Evolutionary conservation across 2,329 filamentous ascomycete genomes (phyloP).

Genomic region (Chaetomium sp.): DNA sequence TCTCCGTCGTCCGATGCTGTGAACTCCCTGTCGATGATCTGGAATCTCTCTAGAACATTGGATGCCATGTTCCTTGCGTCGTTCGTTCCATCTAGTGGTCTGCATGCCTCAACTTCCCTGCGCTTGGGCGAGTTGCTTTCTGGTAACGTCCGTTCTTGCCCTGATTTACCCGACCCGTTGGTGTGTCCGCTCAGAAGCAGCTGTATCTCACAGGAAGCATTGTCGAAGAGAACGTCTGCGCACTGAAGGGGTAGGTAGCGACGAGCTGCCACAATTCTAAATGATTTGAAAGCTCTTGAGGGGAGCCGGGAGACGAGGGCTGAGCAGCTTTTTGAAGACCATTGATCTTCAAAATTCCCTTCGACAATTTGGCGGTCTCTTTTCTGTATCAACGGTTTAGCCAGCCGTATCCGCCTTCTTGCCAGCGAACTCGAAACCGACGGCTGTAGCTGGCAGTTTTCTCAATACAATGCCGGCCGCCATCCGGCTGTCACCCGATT

Average conservation of each 20-base stretch:
- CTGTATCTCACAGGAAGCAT: background rate
- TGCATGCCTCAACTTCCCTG: background rate
- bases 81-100: background rate
- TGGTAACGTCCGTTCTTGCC: constrained; percentile 12
- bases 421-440: constrained; percentile 21
- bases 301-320: background rate
- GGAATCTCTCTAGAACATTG: constrained; percentile 23
- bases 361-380: background rate
- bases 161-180: constrained; percentile 27
- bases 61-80: constrained; percentile 8
- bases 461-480: constrained; percentile 28
- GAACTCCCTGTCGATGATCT: constrained; percentile 27
- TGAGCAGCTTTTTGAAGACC: background rate
- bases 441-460: constrained; percentile 21
- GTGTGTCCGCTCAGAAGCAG: constrained; percentile 10
- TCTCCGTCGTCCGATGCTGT: constrained; percentile 18
- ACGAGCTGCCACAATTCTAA: background rate
- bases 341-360: background rate
- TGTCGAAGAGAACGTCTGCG: too few relatives aligned
- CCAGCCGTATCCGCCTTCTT: constrained; percentile 12
- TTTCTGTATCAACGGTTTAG: background rate
- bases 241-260: background rate
- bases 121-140: background rate
- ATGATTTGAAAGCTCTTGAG: background rate
- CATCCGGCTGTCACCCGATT: constrained; percentile 22